Percentiles rank a stretch among this genome's conserved stretches.
Conservation (phyloP, 768 basidiomycete genomes). For the Brasilioporus rufonigricans region DNA sequence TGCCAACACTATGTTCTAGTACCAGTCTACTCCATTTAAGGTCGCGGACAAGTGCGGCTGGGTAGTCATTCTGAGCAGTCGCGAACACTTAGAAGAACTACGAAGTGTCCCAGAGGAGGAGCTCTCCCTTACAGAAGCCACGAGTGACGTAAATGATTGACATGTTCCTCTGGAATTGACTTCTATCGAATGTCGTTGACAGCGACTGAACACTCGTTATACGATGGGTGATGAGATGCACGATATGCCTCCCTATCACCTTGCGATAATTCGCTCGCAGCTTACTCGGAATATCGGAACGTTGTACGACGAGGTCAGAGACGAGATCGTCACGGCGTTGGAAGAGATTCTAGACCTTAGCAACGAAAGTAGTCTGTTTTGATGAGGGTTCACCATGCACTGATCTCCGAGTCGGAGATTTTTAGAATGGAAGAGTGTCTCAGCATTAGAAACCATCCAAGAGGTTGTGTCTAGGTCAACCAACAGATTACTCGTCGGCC, state of each 20-base stretch:
- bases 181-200: too few relatives aligned
- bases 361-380: background rate
- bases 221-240: background rate
- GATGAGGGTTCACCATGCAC: background rate
- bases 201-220: background rate
- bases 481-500: too few relatives aligned
- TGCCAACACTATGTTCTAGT: background rate
- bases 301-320: background rate
- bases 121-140: background rate
- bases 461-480: too few relatives aligned
- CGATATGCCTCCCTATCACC: background rate
- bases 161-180: too few relatives aligned
- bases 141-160: too few relatives aligned
- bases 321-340: background rate
- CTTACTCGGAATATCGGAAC: background rate
- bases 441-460: background rate
- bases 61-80: background rate
- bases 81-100: too few relatives aligned
- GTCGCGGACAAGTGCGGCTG: background rate
- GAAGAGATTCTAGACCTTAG: background rate
- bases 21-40: background rate
- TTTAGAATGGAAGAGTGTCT: background rate
- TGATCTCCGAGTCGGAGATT: too few relatives aligned
- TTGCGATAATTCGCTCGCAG: background rate
- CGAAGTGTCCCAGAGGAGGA: background rate